Percentiles rank a stretch among this genome's conserved stretches.
Evolutionary conservation across 306 rosid genomes (phyloP).

Genomic region (Acacia acuminata): DNA sequence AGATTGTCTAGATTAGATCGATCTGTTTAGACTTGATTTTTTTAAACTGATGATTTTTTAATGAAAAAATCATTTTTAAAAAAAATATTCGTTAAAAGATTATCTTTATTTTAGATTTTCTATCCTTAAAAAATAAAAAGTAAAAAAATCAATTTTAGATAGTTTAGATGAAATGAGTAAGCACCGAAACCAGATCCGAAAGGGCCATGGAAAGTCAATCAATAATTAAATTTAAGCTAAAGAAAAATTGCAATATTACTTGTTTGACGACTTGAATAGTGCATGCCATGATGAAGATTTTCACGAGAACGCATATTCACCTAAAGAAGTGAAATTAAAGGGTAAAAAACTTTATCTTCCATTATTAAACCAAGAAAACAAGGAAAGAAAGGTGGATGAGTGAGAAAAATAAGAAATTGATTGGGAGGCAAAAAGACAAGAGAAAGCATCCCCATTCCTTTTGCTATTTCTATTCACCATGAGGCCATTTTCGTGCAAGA

Average conservation of each 20-base stretch:
- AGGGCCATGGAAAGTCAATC: not conserved
- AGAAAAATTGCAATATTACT: not conserved
- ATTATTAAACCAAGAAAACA: not conserved
- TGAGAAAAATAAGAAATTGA: not conserved
- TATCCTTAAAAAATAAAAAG: too few relatives aligned
- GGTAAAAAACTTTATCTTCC: not conserved
- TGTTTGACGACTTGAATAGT: not conserved
- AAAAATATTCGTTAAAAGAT: too few relatives aligned
- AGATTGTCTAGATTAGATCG: too few relatives aligned
- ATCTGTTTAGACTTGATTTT: too few relatives aligned
- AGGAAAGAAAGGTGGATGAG: not conserved
- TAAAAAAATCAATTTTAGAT: too few relatives aligned
- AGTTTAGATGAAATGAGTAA: too few relatives aligned
- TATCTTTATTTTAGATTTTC: too few relatives aligned
- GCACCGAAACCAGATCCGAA: too few relatives aligned
- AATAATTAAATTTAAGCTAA: not conserved
- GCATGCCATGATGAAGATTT: not conserved
- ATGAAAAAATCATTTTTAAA: too few relatives aligned
- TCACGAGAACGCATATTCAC: not conserved
- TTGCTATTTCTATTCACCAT: not conserved
- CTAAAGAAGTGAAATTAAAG: not conserved
- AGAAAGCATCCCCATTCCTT: not conserved
- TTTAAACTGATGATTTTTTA: too few relatives aligned
- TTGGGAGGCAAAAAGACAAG: not conserved
- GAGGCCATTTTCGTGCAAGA: not conserved